Evolutionary conservation across 495 filamentous ascomycete species (phyloP).

Genomic region (Polyplosphaeria fusca): DNA sequence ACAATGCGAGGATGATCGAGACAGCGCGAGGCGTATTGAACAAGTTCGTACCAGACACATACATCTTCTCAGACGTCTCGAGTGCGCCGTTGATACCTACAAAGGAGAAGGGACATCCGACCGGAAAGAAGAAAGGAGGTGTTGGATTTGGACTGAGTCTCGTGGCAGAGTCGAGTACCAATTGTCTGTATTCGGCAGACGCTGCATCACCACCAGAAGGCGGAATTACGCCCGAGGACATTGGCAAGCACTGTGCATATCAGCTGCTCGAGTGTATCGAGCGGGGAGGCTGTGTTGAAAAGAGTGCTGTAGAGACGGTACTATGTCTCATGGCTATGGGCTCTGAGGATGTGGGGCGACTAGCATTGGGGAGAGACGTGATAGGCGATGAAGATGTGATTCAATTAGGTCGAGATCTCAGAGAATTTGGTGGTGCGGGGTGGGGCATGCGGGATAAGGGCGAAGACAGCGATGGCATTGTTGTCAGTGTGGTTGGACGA

Average conservation of each 20-base stretch:
- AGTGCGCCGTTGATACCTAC: constrained; percentile 67
- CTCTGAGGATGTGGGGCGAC: constrained; percentile 64
- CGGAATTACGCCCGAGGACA: constrained; percentile 80
- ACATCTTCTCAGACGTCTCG: constrained; percentile 73
- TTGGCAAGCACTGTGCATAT: constrained; percentile 81
- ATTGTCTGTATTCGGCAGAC: constrained; percentile 83
- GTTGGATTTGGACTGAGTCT: constrained; percentile 88
- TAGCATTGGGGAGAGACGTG: constrained; percentile 69
- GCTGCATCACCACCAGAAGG: constrained; percentile 75
- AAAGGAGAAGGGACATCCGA: constrained; percentile 57
- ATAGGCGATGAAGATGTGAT: constrained; percentile 75
- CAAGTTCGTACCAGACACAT: constrained; percentile 77
- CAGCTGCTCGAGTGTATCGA: constrained; percentile 81
- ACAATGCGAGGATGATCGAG: constrained; percentile 95
- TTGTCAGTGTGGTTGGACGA: constrained; percentile 87
- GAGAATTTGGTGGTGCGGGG: constrained; percentile 75
- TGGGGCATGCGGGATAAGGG: constrained; percentile 80
- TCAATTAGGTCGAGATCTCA: constrained; percentile 75
- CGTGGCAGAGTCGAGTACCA: constrained; percentile 85
- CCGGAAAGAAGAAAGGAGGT: constrained; percentile 64
- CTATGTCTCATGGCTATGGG: constrained; percentile 97
- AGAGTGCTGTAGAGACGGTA: constrained; percentile 64
- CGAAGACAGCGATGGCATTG: constrained; percentile 67
- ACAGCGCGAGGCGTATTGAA: constrained; percentile 84
- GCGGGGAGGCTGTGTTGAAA: constrained; percentile 76